Evolutionary conservation across 2,329 filamentous ascomycete genomes (phyloP).

Genomic region (Talaromyces sp.): DNA sequence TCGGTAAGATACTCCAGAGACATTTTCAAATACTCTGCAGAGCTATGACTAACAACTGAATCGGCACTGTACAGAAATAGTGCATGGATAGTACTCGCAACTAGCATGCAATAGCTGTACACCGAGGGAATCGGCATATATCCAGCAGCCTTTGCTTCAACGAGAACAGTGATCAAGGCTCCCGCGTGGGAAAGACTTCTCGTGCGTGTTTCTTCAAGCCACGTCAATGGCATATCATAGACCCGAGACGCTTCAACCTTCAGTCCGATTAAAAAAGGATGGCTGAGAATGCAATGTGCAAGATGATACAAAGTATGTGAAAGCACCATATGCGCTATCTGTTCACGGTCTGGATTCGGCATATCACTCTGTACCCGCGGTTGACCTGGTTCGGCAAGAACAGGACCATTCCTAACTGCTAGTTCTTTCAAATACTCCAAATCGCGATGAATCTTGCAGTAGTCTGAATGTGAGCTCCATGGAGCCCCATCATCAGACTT

Average conservation of each 20-base stretch:
- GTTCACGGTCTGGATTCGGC: slow-evolving; percentile 15
- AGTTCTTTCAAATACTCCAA: slow-evolving; percentile 22
- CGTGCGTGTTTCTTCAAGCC: slow-evolving; percentile 16
- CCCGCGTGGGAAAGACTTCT: slow-evolving; percentile 18
- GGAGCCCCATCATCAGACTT: slow-evolving; percentile 4
- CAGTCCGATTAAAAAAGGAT: slow-evolving; percentile 25
- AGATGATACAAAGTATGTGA: slow-evolving; percentile 26
- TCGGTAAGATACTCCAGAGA: slow-evolving; percentile 20
- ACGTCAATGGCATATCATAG: slow-evolving; percentile 10
- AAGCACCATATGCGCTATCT: slow-evolving; percentile 25
- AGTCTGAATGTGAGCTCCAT: slow-evolving; percentile 20
- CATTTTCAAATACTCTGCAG: slow-evolving; percentile 16
- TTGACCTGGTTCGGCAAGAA: slow-evolving; percentile 8
- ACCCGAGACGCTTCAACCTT: slow-evolving; percentile 10
- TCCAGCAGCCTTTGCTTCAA: slow-evolving; percentile 27
- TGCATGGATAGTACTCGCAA: slow-evolving; percentile 26
- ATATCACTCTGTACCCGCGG: slow-evolving; percentile 2
- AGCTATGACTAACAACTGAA: slow-evolving; percentile 4
- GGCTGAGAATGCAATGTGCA: slow-evolving; percentile 25
- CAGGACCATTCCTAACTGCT: slow-evolving; percentile 17
- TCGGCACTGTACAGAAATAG: slow-evolving; percentile 19
- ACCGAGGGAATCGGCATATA: slow-evolving; percentile 26
- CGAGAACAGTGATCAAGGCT: slow-evolving; percentile 22
- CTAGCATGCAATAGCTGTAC: slow-evolving; percentile 28
- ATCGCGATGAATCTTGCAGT: slow-evolving; percentile 11